These are phyloP conservation scores for Penicillium hordei DNA, from an alignment of 2,329 filamentous ascomycete genomes.

Conservation along the genomic window DNA sequence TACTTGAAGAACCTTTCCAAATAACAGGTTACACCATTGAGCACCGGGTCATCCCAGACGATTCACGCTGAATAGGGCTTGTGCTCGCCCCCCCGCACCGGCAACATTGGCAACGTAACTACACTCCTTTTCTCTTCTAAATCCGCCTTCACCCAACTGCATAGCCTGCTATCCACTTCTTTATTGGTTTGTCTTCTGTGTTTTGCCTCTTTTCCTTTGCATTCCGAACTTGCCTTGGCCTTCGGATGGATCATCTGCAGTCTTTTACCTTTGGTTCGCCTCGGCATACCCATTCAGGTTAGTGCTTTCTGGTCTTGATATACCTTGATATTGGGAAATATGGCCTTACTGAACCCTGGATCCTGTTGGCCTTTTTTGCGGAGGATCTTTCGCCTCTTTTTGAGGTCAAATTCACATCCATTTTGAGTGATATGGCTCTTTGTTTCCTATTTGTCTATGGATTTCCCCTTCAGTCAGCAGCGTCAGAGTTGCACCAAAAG, in stretches of 20 bases:
- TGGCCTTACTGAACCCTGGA: not conserved
- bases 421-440: not conserved
- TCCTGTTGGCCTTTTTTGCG: not conserved
- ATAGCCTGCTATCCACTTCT: constrained; percentile 6
- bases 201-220: constrained; percentile 1
- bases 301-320: constrained; percentile 15
- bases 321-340: not conserved
- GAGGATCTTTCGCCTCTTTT: not conserved
- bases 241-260: constrained; percentile 29
- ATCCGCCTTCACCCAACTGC: constrained; percentile 15
- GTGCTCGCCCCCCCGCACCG: constrained; percentile 17
- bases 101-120: constrained; percentile 22
- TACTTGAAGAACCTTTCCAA: not conserved
- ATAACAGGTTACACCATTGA: constrained; percentile 18
- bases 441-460: constrained; percentile 7
- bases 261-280: constrained; percentile 15
- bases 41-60: constrained; percentile 18
- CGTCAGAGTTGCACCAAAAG: not conserved
- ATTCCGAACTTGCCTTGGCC: constrained; percentile 14
- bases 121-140: constrained; percentile 25
- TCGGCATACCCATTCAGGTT: constrained; percentile 29
- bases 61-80: constrained; percentile 23
- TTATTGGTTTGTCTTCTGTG: constrained; percentile 15
- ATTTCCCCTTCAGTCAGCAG: not conserved
- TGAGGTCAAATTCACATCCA: not conserved